phyloP scores from a whole-genome alignment of 1,284 basidiomycete genomes.

The Phellinidium pouzarii region DNA sequence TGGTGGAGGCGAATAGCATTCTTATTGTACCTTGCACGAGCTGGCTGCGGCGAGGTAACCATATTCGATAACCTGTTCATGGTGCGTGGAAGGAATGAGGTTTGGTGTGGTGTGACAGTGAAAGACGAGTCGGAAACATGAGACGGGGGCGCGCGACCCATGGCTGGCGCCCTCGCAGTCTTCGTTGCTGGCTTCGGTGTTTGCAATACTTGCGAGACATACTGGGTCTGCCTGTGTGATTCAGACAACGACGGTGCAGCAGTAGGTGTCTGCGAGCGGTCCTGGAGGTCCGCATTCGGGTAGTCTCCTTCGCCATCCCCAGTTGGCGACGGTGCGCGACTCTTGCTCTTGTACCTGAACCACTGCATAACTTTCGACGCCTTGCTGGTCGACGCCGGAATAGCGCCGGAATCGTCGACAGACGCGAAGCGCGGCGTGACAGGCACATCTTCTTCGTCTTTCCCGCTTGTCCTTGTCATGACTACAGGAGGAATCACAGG shows the following conservation, averaged over 20 bases:
- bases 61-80: conserved; percentile 14
- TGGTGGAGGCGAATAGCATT: conserved; percentile 78
- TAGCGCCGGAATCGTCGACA: conserved; percentile 26
- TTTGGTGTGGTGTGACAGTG: conserved; percentile 3
- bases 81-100: conserved; percentile 10
- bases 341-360: conserved; percentile 69
- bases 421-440: conserved; percentile 21
- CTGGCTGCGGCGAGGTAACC: conserved; percentile 5
- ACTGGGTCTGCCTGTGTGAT: background rate
- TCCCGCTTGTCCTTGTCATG: background rate
- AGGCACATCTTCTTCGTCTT: conserved; percentile 3
- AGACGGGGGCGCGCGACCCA: conserved; percentile 9
- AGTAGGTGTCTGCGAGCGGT: conserved; percentile 20
- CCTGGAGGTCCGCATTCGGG: conserved; percentile 25
- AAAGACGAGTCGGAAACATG: conserved; percentile 6
- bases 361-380: conserved; percentile 76
- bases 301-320: conserved; percentile 28
- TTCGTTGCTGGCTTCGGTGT: background rate
- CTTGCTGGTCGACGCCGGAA: conserved; percentile 66
- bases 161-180: background rate
- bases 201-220: background rate
- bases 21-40: conserved; percentile 33
- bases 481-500: conserved; percentile 1
- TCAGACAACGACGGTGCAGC: conserved; percentile 12
- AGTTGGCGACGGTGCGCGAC: conserved; percentile 26